Evolutionary conservation across 2,329 filamentous ascomycete genomes (phyloP).

Genomic region (Sclerotinia subarctica): DNA sequence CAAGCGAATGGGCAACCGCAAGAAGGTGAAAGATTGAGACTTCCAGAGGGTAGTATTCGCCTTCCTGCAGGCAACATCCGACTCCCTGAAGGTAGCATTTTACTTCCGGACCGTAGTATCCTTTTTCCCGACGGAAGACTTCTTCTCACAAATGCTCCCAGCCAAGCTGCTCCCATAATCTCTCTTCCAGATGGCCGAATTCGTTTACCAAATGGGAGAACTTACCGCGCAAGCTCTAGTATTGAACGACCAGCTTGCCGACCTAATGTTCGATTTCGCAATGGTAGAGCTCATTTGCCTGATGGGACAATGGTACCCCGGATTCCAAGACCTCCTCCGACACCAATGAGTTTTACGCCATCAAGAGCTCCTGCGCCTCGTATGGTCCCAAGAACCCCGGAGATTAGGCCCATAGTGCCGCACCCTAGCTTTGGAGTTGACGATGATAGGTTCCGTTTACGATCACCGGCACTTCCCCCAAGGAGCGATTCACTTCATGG

Average conservation of each 20-base stretch:
- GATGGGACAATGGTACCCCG: too few species aligned
- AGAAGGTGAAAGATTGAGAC: accelerated
- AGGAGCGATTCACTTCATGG: too few species aligned
- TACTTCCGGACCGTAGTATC: neutral
- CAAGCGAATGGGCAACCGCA: neutral
- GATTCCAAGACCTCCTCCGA: neutral
- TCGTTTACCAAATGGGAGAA: neutral
- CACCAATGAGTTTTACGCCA: neutral
- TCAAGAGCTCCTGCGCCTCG: too few species aligned
- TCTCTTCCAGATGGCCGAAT: neutral
- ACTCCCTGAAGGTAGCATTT: neutral
- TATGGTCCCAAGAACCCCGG: too few species aligned
- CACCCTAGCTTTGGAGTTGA: too few species aligned
- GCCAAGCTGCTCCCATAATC: neutral
- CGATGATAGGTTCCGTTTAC: too few species aligned
- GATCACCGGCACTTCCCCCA: too few species aligned
- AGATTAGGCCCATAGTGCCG: too few species aligned
- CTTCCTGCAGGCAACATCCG: neutral
- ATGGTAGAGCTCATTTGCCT: too few species aligned
- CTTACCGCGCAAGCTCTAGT: neutral
- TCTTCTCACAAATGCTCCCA: neutral
- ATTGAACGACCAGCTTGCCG: too few species aligned
- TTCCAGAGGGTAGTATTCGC: neutral
- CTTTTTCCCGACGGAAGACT: neutral
- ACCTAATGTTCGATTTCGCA: too few species aligned